These are phyloP conservation scores for Uncinocarpus reesii DNA, from an alignment of 2,329 filamentous ascomycete species.

Conservation along the genomic window DNA sequence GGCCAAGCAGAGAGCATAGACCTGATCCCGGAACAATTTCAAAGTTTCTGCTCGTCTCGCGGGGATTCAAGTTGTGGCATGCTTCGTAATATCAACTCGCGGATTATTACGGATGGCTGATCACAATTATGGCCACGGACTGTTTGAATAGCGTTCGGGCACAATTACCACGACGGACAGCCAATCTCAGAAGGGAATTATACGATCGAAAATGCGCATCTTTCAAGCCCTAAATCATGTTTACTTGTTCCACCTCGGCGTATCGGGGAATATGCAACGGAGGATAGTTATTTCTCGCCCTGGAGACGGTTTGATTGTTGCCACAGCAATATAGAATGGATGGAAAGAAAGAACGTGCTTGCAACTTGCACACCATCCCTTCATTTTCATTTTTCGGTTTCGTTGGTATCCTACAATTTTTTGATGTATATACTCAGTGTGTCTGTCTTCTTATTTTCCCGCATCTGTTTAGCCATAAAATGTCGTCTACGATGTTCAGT, in stretches of 20 bases:
- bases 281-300: neutral
- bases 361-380: conserved; percentile 5
- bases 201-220: neutral
- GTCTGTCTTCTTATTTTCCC: neutral
- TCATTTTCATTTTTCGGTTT: conserved; percentile 5
- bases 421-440: conserved; percentile 11
- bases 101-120: no score
- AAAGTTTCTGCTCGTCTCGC: neutral
- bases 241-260: conserved; percentile 5
- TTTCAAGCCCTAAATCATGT: conserved; percentile 2
- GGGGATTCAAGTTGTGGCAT: neutral
- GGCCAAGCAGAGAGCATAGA: conserved; percentile 54
- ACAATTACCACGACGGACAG: neutral
- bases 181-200: neutral
- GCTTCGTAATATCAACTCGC: neutral
- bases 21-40: neutral
- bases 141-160: neutral
- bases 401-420: conserved; percentile 3
- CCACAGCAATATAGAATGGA: conserved; percentile 4
- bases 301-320: neutral
- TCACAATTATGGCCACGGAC: neutral
- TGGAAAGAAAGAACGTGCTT: conserved; percentile 3
- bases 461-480: conserved; percentile 7
- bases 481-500: conserved; percentile 7
- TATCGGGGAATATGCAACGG: conserved; percentile 7